Evolutionary conservation across 352 stramenopile species (phyloP), one percentile per base, ranked within the genome.

Genomic region (Thalassiosira sp.): DNA sequence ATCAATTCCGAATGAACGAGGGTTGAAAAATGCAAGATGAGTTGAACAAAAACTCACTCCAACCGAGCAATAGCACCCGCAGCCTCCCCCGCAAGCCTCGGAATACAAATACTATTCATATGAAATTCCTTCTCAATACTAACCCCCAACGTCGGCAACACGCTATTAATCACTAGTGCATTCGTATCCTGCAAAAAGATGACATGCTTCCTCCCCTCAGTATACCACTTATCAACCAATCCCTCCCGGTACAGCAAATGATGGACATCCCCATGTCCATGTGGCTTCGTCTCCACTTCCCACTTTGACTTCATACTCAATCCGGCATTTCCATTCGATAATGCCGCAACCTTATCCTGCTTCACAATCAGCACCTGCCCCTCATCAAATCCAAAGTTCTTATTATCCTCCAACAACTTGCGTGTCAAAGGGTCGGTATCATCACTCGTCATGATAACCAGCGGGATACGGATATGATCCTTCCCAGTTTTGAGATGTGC

Each of bases 181-280:
- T 98, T 98, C 13, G 96, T 98, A 89, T 98, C 95, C 76, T 97
- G 94, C 78, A 99, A 97, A 82, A 99, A 98, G 31, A 98, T 89
- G 25, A 97, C 93, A 74, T 95, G 78, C 13, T 85, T 86, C 40
- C 80, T 89, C 16, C 84, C 81, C 70, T 91, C 69, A 28, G 84
- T 79, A 58, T 87, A 73, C 89, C 88, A 92, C 49, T 88, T 74
- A 45, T 93, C 74, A 5, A 90, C 81, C 10, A 91, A 54, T 28
- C 88, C 87, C 66, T 90, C 76, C 5, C 78, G 54, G 46, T 83
- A 86, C 27, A 94, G 60, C 25, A 99, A 79, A 31, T 94, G 92
- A 85, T 99, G 97, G 22, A 99, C 96, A 84, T 99, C 97, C 31
- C 97, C 97, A 72, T 99, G 97, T 35, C 97, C 97, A 72, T 99